Percentiles rank a stretch among this genome's conserved stretches.
These are phyloP conservation scores for Ustilago bromivora DNA, from an alignment of 1,284 basidiomycete species.

Conservation along the genomic window DNA sequence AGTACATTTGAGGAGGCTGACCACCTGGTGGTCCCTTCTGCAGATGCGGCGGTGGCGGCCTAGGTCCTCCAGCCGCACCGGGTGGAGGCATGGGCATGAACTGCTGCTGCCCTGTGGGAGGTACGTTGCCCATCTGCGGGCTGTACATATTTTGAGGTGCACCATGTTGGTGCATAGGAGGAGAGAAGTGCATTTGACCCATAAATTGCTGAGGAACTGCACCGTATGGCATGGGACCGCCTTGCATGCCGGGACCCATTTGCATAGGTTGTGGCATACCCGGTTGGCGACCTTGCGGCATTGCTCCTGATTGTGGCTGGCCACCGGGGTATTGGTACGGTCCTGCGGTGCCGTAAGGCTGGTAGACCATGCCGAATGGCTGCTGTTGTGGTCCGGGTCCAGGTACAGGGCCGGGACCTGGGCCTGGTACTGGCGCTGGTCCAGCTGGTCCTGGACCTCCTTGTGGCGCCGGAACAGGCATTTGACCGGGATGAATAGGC, in stretches of 20 bases:
- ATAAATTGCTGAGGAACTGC: constrained; percentile 54
- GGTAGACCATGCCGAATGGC: constrained; percentile 55
- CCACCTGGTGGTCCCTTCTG: constrained; percentile 30
- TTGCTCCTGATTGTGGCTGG: constrained; percentile 32
- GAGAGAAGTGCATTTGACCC: constrained; percentile 59
- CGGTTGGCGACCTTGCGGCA: constrained; percentile 36
- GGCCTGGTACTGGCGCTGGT: constrained; percentile 10
- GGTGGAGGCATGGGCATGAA: constrained; percentile 53
- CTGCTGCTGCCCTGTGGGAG: constrained; percentile 35
- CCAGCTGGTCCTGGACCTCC: constrained; percentile 16
- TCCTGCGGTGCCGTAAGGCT: constrained; percentile 44
- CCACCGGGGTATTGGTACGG: constrained; percentile 51
- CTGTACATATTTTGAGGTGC: constrained; percentile 58
- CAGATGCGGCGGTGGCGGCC: constrained; percentile 46
- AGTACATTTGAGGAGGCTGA: constrained; percentile 41
- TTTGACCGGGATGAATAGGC: constrained; percentile 37
- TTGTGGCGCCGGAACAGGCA: constrained; percentile 26
- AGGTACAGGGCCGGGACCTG: constrained; percentile 21
- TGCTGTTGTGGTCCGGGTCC: constrained; percentile 30
- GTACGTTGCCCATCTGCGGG: constrained; percentile 59
- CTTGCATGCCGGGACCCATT: constrained; percentile 41
- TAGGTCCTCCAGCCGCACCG: constrained; percentile 34
- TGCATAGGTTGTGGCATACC: constrained; percentile 43
- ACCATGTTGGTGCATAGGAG: constrained; percentile 57
- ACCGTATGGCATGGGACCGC: constrained; percentile 50